Base-by-base conservation (phyloP, 345 rosid genomes). In the Sapria himalayana region DNA sequence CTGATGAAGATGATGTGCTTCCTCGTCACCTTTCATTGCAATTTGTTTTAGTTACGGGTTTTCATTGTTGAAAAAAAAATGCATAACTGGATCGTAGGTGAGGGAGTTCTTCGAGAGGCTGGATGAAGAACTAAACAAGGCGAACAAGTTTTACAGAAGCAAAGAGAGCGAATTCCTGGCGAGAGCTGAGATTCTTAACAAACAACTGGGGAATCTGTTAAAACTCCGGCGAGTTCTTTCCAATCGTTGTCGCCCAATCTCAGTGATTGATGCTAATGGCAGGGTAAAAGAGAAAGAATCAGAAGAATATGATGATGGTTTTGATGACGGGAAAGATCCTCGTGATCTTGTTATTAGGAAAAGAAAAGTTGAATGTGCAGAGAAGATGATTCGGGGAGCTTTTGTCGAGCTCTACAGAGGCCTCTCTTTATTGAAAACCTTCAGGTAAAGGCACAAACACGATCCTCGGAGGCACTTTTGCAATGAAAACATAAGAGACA, bases 341-440 rank as follows among this genome's bases (percentile, higher is more conserved):
- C 29, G 73, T 63, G 69, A 70, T 91, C 62, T 73, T 15, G 61
- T 55, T 15, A 67, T 91, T 63, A 84, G 72, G 74, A 91, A 80
- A 58, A 63, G 72, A n/a, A 75, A 73, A 69, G 35, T 91, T 58
- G 71, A 62, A 22, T 79, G 67, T 46, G 96, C 96, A 0, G 81
- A 91, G 69, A 91, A 91, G 61, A 91, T 91, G 80, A 80, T 84
- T 6, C 71, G 60, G 60, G 81, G 86, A 41, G 99, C 92, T 42
- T 51, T 77, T 12, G 21, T 63, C 37, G 99, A 91, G 71, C 82
- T 91, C 42, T 84, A 74, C 41, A 91, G 80, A 67, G 99, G 85
- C 4, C 33, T 91, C 43, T 69, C 75, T 20, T 91, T 80, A 57
- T 95, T 91, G 57, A 74, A 77, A 61, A 80, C 92, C 39, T 91